phyloP scores from a whole-genome alignment of 257 asterid species.

The Solanum appendiculatum region DNA sequence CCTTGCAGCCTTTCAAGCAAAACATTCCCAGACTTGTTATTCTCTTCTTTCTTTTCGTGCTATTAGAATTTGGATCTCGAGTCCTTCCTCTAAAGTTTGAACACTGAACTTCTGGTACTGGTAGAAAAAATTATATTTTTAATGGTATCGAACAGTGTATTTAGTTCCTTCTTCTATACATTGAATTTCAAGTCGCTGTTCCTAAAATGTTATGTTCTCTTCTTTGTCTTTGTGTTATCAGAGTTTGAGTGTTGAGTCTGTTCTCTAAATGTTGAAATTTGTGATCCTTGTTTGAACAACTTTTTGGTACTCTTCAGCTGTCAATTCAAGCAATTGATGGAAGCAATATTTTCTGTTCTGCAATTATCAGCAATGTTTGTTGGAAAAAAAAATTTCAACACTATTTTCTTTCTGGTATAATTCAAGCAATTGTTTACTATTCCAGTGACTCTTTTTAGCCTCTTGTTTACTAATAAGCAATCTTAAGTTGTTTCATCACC shows the following conservation, averaged over 20 bases:
- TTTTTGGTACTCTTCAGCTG: background rate
- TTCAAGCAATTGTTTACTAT: background rate
- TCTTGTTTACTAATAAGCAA: background rate
- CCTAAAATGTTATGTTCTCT: background rate
- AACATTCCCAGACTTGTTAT: background rate
- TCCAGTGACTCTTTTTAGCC: background rate
- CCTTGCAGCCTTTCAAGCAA: background rate
- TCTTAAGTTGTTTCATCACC: background rate
- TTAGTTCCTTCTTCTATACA: background rate
- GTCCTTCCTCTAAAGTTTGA: background rate
- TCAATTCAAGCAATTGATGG: background rate
- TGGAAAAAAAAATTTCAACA: background rate
- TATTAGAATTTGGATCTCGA: background rate
- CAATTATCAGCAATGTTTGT: background rate
- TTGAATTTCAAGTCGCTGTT: background rate
- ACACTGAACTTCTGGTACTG: background rate
- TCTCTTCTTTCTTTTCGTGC: background rate
- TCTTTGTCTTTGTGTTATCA: background rate
- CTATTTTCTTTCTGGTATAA: background rate
- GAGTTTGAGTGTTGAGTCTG: background rate
- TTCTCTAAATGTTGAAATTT: background rate
- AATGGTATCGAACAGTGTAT: background rate
- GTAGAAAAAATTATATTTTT: background rate
- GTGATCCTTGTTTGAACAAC: background rate
- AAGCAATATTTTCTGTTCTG: background rate